These are phyloP conservation scores for Sphaerulina musiva DNA, from an alignment of 2,329 filamentous ascomycete species.

Conservation along the genomic window DNA sequence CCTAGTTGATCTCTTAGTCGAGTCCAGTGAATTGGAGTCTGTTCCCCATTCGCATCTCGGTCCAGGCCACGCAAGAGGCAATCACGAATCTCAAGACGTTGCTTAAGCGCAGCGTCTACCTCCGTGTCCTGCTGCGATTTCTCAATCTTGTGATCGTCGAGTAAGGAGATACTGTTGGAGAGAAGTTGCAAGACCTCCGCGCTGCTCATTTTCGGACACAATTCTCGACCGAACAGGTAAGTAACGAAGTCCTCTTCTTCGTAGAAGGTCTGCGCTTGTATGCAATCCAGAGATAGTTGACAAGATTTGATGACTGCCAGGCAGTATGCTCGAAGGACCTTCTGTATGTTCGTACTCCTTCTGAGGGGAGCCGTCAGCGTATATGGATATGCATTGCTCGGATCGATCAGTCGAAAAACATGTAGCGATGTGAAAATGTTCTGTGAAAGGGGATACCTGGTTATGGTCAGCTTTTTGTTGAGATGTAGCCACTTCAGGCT, in stretches of 20 bases:
- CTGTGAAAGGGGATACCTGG: conserved; percentile 74
- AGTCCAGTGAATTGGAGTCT: conserved; percentile 35
- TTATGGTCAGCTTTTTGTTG: not conserved
- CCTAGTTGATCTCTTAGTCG: conserved; percentile 24
- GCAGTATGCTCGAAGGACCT: conserved; percentile 77
- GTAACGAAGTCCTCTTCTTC: conserved; percentile 98
- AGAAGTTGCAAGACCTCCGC: conserved; percentile 52
- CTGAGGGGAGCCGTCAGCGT: conserved; percentile 3
- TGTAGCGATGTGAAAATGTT: conserved; percentile 91
- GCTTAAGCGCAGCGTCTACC: conserved; percentile 22
- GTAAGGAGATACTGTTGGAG: conserved; percentile 44
- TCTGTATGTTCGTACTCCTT: conserved; percentile 33
- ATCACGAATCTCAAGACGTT: conserved; percentile 60
- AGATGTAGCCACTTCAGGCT: not conserved
- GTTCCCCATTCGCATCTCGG: conserved; percentile 26
- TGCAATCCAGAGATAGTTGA: conserved; percentile 66
- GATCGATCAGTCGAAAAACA: conserved; percentile 73
- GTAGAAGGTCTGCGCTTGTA: conserved; percentile 80
- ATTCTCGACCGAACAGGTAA: conserved; percentile 74
- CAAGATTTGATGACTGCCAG: conserved; percentile 77
- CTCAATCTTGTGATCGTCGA: conserved; percentile 38
- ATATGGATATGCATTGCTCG: conserved; percentile 40
- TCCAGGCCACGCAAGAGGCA: conserved; percentile 47
- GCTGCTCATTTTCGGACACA: conserved; percentile 60
- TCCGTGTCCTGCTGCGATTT: conserved; percentile 7